A percentile compares a stretch with the other conserved stretches of the same genome.
Evolutionary conservation across 2,329 filamentous ascomycete species (phyloP).

Genomic region (Claviceps fusiformis): DNA sequence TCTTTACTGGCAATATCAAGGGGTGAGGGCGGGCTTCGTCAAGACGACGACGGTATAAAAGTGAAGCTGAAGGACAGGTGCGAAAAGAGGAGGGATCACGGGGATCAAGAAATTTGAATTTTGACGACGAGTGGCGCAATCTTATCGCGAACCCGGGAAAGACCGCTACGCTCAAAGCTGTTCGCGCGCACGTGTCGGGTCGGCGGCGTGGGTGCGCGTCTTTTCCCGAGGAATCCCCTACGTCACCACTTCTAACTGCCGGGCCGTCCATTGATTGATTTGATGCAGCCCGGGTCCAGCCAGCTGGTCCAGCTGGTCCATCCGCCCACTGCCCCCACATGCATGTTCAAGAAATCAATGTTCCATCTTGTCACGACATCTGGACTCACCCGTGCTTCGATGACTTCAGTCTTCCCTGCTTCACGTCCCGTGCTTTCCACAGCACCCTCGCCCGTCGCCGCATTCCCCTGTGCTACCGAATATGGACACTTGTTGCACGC

Average conservation of each 20-base stretch:
- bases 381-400: not conserved
- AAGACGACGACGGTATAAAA: too few relatives aligned
- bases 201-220: not conserved
- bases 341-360: too few relatives aligned
- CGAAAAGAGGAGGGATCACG: not conserved
- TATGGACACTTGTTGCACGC: constrained; percentile 8
- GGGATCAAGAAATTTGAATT: not conserved
- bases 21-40: too few relatives aligned
- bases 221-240: constrained; percentile 5
- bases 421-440: not conserved
- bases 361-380: not conserved
- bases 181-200: too few relatives aligned
- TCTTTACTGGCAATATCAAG: not conserved
- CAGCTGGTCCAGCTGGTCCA: too few relatives aligned
- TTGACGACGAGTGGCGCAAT: not conserved
- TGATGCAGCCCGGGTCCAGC: too few relatives aligned
- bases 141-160: not conserved
- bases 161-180: not conserved
- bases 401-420: not conserved
- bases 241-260: constrained; percentile 8
- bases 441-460: not conserved
- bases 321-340: too few relatives aligned
- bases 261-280: not conserved
- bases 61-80: not conserved
- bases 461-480: constrained; percentile 1